Evolutionary conservation across 2,329 filamentous ascomycete species (phyloP).

Genomic region (Stachybotrys chartarum): DNA sequence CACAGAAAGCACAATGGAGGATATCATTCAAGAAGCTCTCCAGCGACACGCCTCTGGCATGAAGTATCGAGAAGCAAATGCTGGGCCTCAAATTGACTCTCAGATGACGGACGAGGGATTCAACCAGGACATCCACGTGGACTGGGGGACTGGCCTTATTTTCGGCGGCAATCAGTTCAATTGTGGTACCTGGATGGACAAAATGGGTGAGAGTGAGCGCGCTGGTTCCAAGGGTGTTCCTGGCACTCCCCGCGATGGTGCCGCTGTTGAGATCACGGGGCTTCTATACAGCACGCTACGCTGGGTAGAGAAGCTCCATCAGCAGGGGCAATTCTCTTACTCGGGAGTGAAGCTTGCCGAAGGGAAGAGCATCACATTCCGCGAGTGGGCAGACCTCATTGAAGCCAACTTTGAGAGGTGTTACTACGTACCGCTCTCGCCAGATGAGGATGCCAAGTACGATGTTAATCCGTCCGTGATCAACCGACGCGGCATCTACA

Average conservation of each 20-base stretch:
- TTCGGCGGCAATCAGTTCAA: constrained; percentile 93
- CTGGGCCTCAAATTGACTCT: constrained; percentile 76
- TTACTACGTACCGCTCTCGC: constrained; percentile 73
- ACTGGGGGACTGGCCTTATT: constrained; percentile 84
- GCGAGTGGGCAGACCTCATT: constrained; percentile 73
- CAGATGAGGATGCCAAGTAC: constrained; percentile 66
- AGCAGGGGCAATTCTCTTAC: constrained; percentile 64
- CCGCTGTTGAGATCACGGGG: constrained; percentile 90
- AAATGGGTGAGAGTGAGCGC: constrained; percentile 96
- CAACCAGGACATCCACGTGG: constrained; percentile 81
- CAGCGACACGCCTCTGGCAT: constrained; percentile 87
- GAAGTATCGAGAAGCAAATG: constrained; percentile 91
- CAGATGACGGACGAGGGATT: constrained; percentile 94
- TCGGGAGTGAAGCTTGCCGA: constrained; percentile 62
- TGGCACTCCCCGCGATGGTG: constrained; percentile 93
- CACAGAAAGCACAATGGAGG: constrained; percentile 71
- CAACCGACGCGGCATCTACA: constrained; percentile 95
- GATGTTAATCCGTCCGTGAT: constrained; percentile 73
- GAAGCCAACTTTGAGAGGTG: constrained; percentile 84
- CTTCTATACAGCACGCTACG: constrained; percentile 81
- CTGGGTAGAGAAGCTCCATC: constrained; percentile 67
- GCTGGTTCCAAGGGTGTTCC: constrained; percentile 90
- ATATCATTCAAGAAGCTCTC: constrained; percentile 87
- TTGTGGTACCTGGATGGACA: constrained; percentile 99
- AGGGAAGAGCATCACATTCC: constrained; percentile 57